Percentiles rank a stretch among this genome's conserved stretches.
These are phyloP conservation scores for Pythium vanterpoolii DNA, from an alignment of 352 stramenopile genomes.

Conservation along the genomic window DNA sequence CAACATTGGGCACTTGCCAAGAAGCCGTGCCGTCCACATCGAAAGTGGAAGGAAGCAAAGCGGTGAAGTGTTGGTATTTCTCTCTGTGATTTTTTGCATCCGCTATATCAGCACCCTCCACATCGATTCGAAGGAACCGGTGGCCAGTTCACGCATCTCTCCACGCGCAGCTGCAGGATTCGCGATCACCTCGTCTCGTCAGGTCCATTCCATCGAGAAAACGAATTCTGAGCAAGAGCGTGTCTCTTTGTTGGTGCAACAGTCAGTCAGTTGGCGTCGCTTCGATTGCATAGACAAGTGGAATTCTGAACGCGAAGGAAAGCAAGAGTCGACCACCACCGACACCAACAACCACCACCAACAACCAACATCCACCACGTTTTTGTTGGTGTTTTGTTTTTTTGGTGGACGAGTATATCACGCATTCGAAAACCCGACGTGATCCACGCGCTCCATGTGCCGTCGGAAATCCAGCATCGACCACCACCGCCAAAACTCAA, in stretches of 20 bases:
- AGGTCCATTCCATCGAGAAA: not conserved
- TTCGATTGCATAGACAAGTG: too few relatives aligned
- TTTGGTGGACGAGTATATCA: not conserved
- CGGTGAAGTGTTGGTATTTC: not conserved
- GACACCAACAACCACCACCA: too few relatives aligned
- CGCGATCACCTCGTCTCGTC: not conserved
- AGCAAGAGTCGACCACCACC: too few relatives aligned
- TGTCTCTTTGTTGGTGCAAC: conserved; percentile 1
- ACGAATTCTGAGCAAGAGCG: not conserved
- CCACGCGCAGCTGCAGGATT: conserved; percentile 3
- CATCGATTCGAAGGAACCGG: not conserved
- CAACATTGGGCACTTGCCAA: conserved; percentile 18
- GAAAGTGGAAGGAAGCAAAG: conserved; percentile 1
- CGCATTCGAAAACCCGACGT: not conserved
- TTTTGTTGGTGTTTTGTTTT: not conserved
- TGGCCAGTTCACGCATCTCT: not conserved
- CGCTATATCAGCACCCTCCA: not conserved
- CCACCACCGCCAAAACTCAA: not conserved
- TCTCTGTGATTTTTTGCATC: not conserved
- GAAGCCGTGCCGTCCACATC: not conserved
- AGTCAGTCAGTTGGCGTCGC: not conserved
- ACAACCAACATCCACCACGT: too few relatives aligned
- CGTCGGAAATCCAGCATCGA: not conserved
- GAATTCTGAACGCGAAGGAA: too few relatives aligned
- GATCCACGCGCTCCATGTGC: not conserved